Evolutionary conservation across 352 stramenopile species (phyloP), one percentile per base, ranked within the genome.

Genomic region (Phytopythium chamaehyphon): DNA sequence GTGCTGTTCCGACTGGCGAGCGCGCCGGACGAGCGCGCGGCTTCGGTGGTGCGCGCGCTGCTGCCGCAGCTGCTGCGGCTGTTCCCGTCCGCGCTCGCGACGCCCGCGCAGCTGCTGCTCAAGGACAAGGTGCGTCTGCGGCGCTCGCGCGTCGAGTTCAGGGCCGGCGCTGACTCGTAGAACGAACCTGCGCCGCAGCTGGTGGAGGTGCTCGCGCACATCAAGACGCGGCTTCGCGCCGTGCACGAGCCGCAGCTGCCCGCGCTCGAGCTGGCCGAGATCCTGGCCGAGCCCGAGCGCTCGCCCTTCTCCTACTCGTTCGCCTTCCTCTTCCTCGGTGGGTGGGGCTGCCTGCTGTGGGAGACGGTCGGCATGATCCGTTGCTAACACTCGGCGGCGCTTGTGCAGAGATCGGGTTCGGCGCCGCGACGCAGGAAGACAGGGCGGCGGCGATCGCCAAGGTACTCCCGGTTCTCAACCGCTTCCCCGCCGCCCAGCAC

Each of bases 1-100:
- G 71, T 90, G 57, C 69, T 88, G 42, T 90, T 90, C 73, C 80
- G 80, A 7, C 71, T 90, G 24, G 80, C 76, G 39, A 90, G 75
- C 53, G 65, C 77, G 26, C 57, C 73, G n/a, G 80, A 88, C 35
- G 80, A 81, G 47, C 76, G 80, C 26, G 62, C 88, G 65, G 48
- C 85, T 18, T 43, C 67, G 15, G 78, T 90, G 50, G 57, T 90
- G 38, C 76, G 86, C 52, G 62, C 60, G 26, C 61, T 93, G 15
- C 64, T 93, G 14, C 82, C 82, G 15, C 71, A 88, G 63, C 62
- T 93, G 28, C 65, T 90, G 11, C 42, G 42, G 42, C 79, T 88
- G 28, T 89, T 90, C 52, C 75, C 79, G 9, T 58, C 47, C 11
- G 64, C 69, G 19, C 54, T 74, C 12, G 42, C 31, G 12, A 64